Percentiles rank a stretch among this genome's conserved stretches.
phyloP scores from a whole-genome alignment of 1,284 basidiomycete genomes.

The Apiotrichum veenhuisii region DNA sequence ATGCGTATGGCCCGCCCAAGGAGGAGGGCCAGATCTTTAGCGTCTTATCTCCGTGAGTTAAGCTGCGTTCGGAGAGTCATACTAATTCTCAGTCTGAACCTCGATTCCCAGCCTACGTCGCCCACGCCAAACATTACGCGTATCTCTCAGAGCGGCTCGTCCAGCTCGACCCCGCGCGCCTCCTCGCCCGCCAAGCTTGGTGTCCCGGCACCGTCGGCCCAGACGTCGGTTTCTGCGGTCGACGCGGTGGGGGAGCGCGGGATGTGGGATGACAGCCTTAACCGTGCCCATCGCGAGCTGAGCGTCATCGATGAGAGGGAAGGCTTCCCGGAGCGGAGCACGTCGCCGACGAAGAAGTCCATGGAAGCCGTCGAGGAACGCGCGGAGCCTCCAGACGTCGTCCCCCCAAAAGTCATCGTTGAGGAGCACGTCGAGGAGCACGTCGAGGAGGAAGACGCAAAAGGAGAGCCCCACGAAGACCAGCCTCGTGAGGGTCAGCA shows the following conservation, averaged over 20 bases:
- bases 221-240: conserved; percentile 15
- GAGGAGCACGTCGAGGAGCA: background rate
- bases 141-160: conserved; percentile 18
- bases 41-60: conserved; percentile 74
- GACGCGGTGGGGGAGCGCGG: conserved; percentile 32
- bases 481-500: background rate
- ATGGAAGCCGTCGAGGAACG: background rate
- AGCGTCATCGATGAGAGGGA: conserved; percentile 47
- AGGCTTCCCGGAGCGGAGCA: background rate
- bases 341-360: background rate
- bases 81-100: conserved; percentile 18
- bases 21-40: conserved; percentile 88
- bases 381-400: background rate
- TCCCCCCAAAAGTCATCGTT: background rate
- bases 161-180: conserved; percentile 17
- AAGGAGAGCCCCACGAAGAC: background rate
- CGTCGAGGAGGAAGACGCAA: background rate
- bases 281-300: conserved; percentile 36
- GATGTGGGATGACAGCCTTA: conserved; percentile 19
- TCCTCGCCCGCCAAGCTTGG: conserved; percentile 23
- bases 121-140: conserved; percentile 37
- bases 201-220: conserved; percentile 5
- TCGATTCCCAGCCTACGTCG: conserved; percentile 35
- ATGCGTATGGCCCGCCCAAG: conserved; percentile 81
- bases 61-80: background rate